A percentile compares a stretch with the other conserved stretches of the same genome.
Conservation (phyloP, 305 asterid genomes). For the Ruellia speciosa region DNA sequence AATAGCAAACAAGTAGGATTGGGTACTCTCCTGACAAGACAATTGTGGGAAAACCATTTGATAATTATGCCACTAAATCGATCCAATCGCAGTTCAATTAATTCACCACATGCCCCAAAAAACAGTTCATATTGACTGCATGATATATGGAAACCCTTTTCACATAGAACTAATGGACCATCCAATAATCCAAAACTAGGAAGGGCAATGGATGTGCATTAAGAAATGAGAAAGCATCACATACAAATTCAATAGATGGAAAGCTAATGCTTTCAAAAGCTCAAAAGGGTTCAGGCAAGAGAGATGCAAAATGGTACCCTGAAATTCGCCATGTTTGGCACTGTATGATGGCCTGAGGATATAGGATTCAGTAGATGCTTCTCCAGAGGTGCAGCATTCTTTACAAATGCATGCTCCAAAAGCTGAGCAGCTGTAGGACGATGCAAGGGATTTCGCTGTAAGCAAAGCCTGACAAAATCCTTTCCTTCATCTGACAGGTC, state of each 20-base stretch:
- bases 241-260: no score
- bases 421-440: conserved; percentile 10
- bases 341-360: conserved; percentile 41
- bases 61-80: not conserved
- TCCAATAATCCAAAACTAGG: not conserved
- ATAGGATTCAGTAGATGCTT: conserved; percentile 38
- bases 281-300: conserved; percentile 9
- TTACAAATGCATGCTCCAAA: conserved; percentile 6
- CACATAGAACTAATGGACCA: not conserved
- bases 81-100: no score
- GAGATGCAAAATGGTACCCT: conserved; percentile 32
- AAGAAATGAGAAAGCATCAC: conserved; percentile 5
- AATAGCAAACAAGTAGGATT: not conserved
- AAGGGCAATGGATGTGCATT: not conserved
- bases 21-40: not conserved
- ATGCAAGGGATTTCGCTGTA: conserved; percentile 11
- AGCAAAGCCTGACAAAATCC: conserved; percentile 8
- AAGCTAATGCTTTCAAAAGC: not conserved
- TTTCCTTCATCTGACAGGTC: conserved; percentile 2
- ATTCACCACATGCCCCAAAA: not conserved
- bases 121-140: not conserved
- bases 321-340: conserved; percentile 40
- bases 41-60: not conserved
- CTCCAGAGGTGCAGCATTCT: conserved; percentile 24
- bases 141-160: not conserved